A percentile compares a stretch with the other conserved stretches of the same genome.
Conservation (phyloP, 139 green algal genomes). For the Volvox reticuliferus region DNA sequence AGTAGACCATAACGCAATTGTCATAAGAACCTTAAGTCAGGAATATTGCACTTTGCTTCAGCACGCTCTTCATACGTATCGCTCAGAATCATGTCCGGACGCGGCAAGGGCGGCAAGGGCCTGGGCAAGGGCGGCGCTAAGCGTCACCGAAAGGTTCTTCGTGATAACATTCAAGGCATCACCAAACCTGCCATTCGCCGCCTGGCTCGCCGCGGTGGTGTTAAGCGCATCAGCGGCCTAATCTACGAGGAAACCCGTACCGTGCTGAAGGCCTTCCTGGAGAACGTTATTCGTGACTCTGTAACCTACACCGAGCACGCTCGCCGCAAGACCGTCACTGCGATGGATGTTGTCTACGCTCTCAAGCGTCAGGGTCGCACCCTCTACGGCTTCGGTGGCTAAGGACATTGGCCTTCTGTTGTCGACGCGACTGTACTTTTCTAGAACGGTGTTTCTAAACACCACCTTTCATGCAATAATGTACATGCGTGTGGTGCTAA, state of each 20-base stretch:
- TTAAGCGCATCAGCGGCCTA: conserved; percentile 78
- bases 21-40: too few relatives aligned
- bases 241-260: conserved; percentile 92
- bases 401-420: conserved; percentile 45
- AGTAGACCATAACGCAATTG: too few relatives aligned
- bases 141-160: conserved; percentile 92
- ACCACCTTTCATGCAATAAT: background rate
- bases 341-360: conserved; percentile 96
- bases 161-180: conserved; percentile 97
- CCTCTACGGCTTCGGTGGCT: conserved; percentile 96
- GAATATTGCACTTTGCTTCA: too few relatives aligned
- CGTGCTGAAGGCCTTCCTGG: conserved; percentile 93
- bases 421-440: background rate
- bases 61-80: too few relatives aligned
- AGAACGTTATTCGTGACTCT: conserved; percentile 92
- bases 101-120: conserved; percentile 93
- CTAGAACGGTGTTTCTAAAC: background rate
- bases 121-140: conserved; percentile 93
- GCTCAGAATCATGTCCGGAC: conserved; percentile 78
- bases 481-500: background rate
- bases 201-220: conserved; percentile 82
- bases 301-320: conserved; percentile 99
- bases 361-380: conserved; percentile 96
- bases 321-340: conserved; percentile 96
- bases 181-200: conserved; percentile 92